Evolutionary conservation across 148 eudicot genomes (phyloP).

Genomic region (Nyssa sinensis): DNA sequence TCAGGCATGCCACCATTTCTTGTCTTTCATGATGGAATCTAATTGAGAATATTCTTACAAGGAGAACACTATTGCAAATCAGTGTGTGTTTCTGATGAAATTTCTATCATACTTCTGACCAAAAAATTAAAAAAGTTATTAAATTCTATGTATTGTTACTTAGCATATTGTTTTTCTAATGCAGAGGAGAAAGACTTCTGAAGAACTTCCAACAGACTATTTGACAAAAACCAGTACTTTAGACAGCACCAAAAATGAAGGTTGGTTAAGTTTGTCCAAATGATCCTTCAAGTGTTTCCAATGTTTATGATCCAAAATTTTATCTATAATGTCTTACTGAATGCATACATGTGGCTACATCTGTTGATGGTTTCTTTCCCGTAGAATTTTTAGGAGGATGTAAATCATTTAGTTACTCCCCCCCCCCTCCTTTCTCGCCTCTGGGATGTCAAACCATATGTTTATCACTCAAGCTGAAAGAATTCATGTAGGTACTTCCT

Average conservation of each 20-base stretch:
- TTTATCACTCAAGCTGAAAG: too few relatives aligned
- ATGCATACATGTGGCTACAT: neutral
- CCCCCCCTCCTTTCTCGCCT: too few relatives aligned
- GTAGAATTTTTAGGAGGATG: neutral
- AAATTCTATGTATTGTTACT: neutral
- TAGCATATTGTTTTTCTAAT: constrained; percentile 5
- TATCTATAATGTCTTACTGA: neutral
- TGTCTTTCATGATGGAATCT: too few relatives aligned
- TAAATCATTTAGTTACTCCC: neutral
- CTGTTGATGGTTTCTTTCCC: neutral
- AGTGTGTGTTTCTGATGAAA: neutral
- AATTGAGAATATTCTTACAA: too few relatives aligned
- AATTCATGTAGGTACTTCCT: too few relatives aligned
- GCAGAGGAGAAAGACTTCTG: constrained; percentile 51
- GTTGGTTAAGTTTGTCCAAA: constrained; percentile 22
- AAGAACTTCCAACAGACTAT: constrained; percentile 45
- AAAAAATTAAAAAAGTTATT: neutral
- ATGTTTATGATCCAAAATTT: neutral
- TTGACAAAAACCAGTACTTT: constrained; percentile 29
- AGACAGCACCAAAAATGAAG: constrained; percentile 36
- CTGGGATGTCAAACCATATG: neutral
- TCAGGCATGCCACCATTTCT: too few relatives aligned
- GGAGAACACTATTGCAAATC: neutral
- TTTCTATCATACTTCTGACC: neutral
- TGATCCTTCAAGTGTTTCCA: neutral